Conservation (phyloP, 768 basidiomycete species). For the Rhodotorula toruloides region DNA sequence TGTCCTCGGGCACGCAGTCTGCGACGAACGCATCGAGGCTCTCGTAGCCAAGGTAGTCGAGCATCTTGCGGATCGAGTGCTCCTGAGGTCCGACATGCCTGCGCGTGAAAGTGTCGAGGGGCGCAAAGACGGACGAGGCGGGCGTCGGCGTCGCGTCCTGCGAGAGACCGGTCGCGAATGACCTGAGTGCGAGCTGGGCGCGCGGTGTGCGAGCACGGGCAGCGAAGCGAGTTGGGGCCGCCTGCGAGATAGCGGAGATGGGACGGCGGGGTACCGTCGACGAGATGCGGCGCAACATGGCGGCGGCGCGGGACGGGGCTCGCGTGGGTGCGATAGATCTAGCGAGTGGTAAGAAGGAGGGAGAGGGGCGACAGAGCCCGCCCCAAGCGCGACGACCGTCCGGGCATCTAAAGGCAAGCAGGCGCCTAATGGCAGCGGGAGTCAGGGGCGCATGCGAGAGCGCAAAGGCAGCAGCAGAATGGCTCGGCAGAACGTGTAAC, state of each 20-base stretch:
- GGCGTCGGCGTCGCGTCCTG: conserved; percentile 19
- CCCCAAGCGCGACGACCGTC: too few species aligned
- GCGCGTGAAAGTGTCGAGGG: conserved; percentile 81
- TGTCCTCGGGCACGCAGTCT: conserved; percentile 72
- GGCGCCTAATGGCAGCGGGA: too few species aligned
- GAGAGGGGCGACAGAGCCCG: too few species aligned
- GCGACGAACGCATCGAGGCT: conserved; percentile 82
- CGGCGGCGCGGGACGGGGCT: too few species aligned
- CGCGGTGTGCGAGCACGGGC: neutral
- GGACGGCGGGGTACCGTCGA: too few species aligned
- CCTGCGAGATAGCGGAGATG: neutral
- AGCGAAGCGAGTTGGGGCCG: neutral
- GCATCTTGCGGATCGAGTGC: conserved; percentile 74
- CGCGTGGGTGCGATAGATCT: too few species aligned
- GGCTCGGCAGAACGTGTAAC: too few species aligned
- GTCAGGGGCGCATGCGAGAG: too few species aligned
- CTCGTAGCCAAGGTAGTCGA: conserved; percentile 71
- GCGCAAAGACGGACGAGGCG: conserved; percentile 59
- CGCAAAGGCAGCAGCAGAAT: too few species aligned
- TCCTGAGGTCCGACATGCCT: conserved; percentile 90
- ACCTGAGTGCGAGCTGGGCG: neutral
- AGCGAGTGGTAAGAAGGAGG: too few species aligned
- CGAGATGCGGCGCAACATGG: too few species aligned
- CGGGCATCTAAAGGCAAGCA: too few species aligned
- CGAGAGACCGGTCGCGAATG: conserved; percentile 22